Evolutionary conservation across 345 rosid genomes (phyloP).

Genomic region (Heritiera fomes): DNA sequence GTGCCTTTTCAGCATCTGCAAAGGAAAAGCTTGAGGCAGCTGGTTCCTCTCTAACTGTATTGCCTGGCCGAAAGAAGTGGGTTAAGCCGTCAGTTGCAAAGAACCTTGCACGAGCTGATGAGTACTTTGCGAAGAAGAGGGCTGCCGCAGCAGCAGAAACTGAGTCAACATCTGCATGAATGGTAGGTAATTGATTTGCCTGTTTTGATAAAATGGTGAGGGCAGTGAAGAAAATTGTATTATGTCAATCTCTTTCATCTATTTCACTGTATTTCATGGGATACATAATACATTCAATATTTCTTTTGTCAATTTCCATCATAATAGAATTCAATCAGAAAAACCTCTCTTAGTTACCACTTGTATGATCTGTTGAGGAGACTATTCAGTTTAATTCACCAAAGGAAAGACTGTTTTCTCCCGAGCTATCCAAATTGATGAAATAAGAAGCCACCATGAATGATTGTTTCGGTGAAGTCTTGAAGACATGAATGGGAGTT

Average conservation of each 20-base stretch:
- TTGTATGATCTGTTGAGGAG: not conserved
- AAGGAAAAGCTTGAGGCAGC: slow-evolving; percentile 82
- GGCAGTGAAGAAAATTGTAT: not conserved
- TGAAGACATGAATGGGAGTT: too few relatives aligned
- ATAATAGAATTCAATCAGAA: not conserved
- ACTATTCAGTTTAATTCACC: not conserved
- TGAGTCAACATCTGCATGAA: slow-evolving; percentile 40
- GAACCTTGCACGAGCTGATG: slow-evolving; percentile 81
- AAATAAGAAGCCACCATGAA: too few relatives aligned
- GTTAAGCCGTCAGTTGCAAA: slow-evolving; percentile 81
- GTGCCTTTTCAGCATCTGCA: slow-evolving; percentile 73
- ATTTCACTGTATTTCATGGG: not conserved
- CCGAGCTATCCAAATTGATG: too few relatives aligned
- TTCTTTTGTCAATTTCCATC: not conserved
- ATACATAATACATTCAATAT: not conserved
- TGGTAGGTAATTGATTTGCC: not conserved
- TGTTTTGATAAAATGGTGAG: not conserved
- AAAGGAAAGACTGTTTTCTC: too few relatives aligned
- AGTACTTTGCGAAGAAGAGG: slow-evolving; percentile 84
- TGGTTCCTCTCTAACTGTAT: slow-evolving; percentile 71
- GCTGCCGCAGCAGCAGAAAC: slow-evolving; percentile 54
- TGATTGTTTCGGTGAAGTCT: too few relatives aligned
- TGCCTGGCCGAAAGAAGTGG: slow-evolving; percentile 95
- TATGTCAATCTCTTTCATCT: not conserved
- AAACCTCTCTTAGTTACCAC: too few relatives aligned